Conservation (phyloP, 371 early-diverging fungal species). For the Neoconidiobolus thromboides region DNA sequence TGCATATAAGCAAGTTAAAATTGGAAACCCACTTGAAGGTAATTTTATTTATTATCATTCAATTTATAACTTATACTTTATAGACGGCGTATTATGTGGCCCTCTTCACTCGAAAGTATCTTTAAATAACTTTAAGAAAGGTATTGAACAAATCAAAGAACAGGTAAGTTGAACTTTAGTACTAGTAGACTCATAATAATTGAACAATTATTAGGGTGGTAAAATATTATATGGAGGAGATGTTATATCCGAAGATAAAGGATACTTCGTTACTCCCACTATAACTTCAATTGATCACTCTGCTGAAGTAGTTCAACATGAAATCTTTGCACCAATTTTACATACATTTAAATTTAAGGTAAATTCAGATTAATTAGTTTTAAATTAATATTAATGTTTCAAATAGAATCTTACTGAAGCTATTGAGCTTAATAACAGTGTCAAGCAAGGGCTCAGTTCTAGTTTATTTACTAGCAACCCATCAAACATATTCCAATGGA, state of each 20-base stretch:
- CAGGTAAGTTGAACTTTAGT: too few relatives aligned
- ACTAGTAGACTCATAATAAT: too few relatives aligned
- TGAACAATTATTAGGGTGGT: constrained; percentile 43
- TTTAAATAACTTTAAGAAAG: constrained; percentile 51
- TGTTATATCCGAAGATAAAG: constrained; percentile 35
- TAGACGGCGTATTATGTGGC: constrained; percentile 71
- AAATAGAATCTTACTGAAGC: constrained; percentile 58
- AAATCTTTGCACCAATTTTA: constrained; percentile 90
- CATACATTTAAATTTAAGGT: constrained; percentile 60
- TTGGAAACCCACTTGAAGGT: constrained; percentile 62
- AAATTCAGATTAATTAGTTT: too few relatives aligned
- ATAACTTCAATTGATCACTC: constrained; percentile 57
- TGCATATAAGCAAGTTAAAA: constrained; percentile 74
- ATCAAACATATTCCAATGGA: constrained; percentile 82
- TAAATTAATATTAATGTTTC: too few relatives aligned
- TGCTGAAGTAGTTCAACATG: constrained; percentile 72
- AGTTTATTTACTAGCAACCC: constrained; percentile 73
- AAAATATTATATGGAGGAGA: constrained; percentile 71
- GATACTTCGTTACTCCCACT: constrained; percentile 93
- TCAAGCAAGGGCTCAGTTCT: constrained; percentile 79
- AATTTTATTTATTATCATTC: too few relatives aligned
- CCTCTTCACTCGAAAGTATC: constrained; percentile 81
- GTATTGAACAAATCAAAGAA: constrained; percentile 48
- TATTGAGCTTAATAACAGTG: constrained; percentile 72
- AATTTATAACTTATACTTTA: constrained; percentile 2